Percentiles rank a stretch among this genome's conserved stretches.
These are phyloP conservation scores for Coemansia asiatica DNA, from an alignment of 192 early-diverging fungal species.

Conservation along the genomic window DNA sequence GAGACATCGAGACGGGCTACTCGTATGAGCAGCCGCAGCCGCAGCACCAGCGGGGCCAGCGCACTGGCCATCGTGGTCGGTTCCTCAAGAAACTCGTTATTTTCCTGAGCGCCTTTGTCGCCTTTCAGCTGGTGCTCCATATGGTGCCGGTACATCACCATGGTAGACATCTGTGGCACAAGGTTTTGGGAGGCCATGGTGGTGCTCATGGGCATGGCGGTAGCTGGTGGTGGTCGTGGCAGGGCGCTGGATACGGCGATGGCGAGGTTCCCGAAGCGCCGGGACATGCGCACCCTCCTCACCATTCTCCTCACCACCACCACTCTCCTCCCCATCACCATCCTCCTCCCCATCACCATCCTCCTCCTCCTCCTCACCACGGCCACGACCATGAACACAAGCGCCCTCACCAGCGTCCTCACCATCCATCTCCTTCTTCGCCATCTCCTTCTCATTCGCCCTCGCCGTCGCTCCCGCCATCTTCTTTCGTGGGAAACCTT, in stretches of 20 bases:
- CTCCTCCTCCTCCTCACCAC: neutral
- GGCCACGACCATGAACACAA: slow-evolving; percentile 7
- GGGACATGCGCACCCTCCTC: neutral
- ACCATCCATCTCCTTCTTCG: neutral
- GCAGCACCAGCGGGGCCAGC: slow-evolving; percentile 1
- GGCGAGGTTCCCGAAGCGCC: neutral
- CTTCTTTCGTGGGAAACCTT: neutral
- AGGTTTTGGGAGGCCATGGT: neutral
- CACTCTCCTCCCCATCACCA: no score
- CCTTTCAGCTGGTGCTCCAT: slow-evolving; percentile 5
- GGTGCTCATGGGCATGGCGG: neutral
- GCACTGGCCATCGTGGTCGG: slow-evolving; percentile 1
- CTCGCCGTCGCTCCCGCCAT: neutral
- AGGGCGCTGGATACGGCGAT: neutral
- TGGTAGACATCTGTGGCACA: neutral
- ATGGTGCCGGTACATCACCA: neutral
- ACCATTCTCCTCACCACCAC: slow-evolving; percentile 9
- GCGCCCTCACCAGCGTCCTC: slow-evolving; percentile 7
- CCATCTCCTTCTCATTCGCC: neutral
- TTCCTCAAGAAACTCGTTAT: slow-evolving; percentile 9
- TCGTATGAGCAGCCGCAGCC: slow-evolving; percentile 21
- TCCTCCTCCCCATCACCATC: neutral
- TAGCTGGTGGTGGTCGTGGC: slow-evolving; percentile 3
- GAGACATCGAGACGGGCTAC: slow-evolving; percentile 37
- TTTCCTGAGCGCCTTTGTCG: slow-evolving; percentile 1